These are phyloP conservation scores for Pelargonium australe DNA, from an alignment of 441 rosid species.

Conservation along the genomic window DNA sequence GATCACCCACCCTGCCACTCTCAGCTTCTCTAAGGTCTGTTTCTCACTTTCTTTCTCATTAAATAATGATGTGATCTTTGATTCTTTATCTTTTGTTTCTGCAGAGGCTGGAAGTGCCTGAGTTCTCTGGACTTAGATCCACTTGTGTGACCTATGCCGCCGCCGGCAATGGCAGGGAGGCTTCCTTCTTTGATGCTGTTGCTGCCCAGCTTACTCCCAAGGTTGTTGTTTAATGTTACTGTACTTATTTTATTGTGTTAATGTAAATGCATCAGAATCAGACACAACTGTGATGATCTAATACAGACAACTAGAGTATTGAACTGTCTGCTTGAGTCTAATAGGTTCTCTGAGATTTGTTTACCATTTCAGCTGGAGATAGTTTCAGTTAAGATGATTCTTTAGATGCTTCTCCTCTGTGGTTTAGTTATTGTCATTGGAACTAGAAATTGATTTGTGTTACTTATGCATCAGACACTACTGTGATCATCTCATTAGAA, in stretches of 20 bases:
- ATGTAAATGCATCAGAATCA: neutral
- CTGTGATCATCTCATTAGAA: neutral
- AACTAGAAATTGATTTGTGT: neutral
- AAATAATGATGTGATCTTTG: neutral
- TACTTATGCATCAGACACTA: neutral
- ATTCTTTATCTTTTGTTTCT: neutral
- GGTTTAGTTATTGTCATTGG: neutral
- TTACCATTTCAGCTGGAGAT: no score
- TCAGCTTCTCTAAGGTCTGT: neutral
- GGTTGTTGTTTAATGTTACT: slow-evolving; percentile 31
- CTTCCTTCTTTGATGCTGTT: slow-evolving; percentile 65
- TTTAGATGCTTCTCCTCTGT: neutral
- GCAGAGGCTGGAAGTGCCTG: slow-evolving; percentile 71
- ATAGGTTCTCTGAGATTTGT: no score
- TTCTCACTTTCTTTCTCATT: neutral
- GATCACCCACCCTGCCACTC: neutral
- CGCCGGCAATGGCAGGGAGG: slow-evolving; percentile 28
- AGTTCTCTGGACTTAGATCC: slow-evolving; percentile 71
- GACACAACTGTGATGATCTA: no score
- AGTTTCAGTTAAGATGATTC: no score
- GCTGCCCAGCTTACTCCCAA: slow-evolving; percentile 63
- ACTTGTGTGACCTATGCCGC: slow-evolving; percentile 33
- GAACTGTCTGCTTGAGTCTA: neutral
- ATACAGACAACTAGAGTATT: neutral
- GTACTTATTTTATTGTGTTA: neutral